phyloP scores from a whole-genome alignment of 306 rosid species.

The Inga leiocalycina region DNA sequence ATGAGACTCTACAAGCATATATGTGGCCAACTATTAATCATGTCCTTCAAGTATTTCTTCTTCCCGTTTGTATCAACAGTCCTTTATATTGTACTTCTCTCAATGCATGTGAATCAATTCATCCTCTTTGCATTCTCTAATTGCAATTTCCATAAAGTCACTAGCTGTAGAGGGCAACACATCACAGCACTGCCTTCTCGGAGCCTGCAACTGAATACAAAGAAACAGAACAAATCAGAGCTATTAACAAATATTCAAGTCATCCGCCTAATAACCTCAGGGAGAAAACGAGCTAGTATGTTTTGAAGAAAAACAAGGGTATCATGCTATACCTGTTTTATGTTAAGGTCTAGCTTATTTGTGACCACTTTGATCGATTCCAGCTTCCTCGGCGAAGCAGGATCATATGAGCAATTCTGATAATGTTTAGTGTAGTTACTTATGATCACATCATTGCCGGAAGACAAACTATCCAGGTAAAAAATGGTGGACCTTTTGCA shows the following conservation, averaged over 20 bases:
- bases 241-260: neutral
- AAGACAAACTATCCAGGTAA: constrained; percentile 52
- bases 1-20: neutral
- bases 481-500: constrained; percentile 72
- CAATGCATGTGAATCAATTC: constrained; percentile 66
- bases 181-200: constrained; percentile 91
- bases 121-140: constrained; percentile 87
- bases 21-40: neutral
- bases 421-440: constrained; percentile 55
- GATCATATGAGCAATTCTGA: constrained; percentile 58
- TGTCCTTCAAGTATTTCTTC: neutral
- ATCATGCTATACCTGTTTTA: constrained; percentile 55
- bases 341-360: constrained; percentile 56
- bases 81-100: neutral
- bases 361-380: constrained; percentile 63
- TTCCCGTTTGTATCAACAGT: neutral
- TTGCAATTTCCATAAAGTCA: constrained; percentile 57
- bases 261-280: too few species aligned
- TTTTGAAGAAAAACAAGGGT: too few species aligned
- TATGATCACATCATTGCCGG: constrained; percentile 41
- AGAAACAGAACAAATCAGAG: constrained; percentile 15
- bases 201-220: constrained; percentile 77
- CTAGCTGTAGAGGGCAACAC: constrained; percentile 55
- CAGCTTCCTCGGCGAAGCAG: constrained; percentile 56
- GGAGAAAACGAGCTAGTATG: neutral